A percentile compares a stretch with the other conserved stretches of the same genome.
Evolutionary conservation across 1,139 yeast species (phyloP).

Genomic region (Geotrichum reessii): DNA sequence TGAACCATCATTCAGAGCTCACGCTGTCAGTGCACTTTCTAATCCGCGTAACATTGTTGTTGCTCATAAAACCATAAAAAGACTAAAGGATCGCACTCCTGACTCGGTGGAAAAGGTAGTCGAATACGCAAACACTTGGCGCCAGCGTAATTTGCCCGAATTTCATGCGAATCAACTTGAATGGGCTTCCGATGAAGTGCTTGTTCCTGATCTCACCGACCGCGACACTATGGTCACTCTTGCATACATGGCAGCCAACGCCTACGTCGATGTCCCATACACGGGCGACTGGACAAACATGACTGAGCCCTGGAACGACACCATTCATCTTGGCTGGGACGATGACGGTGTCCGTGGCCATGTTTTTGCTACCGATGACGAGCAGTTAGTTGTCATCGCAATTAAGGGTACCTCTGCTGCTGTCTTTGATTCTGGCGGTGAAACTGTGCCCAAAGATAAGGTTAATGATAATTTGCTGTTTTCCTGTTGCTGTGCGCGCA

Average conservation of each 20-base stretch:
- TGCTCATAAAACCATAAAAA: constrained; percentile 33
- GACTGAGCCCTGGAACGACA: constrained; percentile 50
- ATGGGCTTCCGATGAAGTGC: constrained; percentile 35
- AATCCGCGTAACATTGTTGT: constrained; percentile 1
- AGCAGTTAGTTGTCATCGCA: constrained; percentile 65
- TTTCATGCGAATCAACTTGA: constrained; percentile 24
- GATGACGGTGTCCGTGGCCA: constrained; percentile 85
- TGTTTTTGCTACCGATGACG: constrained; percentile 64
- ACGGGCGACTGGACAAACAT: constrained; percentile 90
- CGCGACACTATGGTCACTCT: constrained; percentile 64
- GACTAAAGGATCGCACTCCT: constrained; percentile 57
- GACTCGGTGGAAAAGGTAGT: constrained; percentile 61
- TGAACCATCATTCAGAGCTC: background rate
- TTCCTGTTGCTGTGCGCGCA: constrained; percentile 94
- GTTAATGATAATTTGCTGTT: constrained; percentile 81
- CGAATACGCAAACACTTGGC: constrained; percentile 45
- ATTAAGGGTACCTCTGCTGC: constrained; percentile 93
- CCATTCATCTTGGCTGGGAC: constrained; percentile 70
- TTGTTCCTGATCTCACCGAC: constrained; percentile 71
- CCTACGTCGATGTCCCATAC: constrained; percentile 73
- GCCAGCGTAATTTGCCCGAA: constrained; percentile 19
- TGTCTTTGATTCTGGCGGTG: constrained; percentile 67
- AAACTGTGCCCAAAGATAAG: constrained; percentile 76
- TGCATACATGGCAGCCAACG: constrained; percentile 86
- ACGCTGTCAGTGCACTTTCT: constrained; percentile 7